Evolutionary conservation across 306 rosid species (phyloP), one percentile per base, ranked within the genome.

Genomic region (Datisca glomerata): DNA sequence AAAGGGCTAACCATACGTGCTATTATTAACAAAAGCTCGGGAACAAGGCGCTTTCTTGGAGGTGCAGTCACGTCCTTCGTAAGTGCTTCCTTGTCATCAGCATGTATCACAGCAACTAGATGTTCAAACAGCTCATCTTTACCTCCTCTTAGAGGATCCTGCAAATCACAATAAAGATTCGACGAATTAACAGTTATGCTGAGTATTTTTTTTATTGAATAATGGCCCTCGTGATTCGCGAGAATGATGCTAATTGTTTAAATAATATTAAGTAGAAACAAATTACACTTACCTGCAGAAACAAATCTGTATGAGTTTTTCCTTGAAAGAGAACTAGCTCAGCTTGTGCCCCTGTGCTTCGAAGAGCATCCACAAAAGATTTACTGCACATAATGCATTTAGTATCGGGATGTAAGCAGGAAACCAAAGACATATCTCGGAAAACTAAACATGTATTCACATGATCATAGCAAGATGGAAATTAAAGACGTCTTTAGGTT

Each of bases 111-210:
- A 24, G 86, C 40, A 68, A 89, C 67, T 43, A 71, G 9, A 17
- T 68, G 70, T 29, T 89, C 95, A 53, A 89, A 84, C 59, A 77
- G 57, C 40, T 68, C 91, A 25, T 89, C 89, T 56, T 60, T 74
- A 27, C 98, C 98, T 8, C 98, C 98, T 58, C 95, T 75, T 12
- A 91, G 57, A 17, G 98, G 98, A 73, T 91, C 98, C 98, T 91
- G 79, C 18, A 46, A 36, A 55, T 10, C 28, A 41, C 16, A 3
- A 19, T 6, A 13, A 51, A 3, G 24, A 11, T 33, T n/a, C n/a
- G n/a, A n/a, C n/a, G n/a, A n/a, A n/a, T n/a, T n/a, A n/a, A n/a
- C n/a, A n/a, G n/a, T n/a, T n/a, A n/a, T n/a, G n/a, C n/a, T n/a
- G n/a, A n/a, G n/a, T n/a, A n/a, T n/a, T n/a, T n/a, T n/a, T n/a